Base-by-base conservation (phyloP, 352 stramenopile species). In the Plasmopara viticola region DNA sequence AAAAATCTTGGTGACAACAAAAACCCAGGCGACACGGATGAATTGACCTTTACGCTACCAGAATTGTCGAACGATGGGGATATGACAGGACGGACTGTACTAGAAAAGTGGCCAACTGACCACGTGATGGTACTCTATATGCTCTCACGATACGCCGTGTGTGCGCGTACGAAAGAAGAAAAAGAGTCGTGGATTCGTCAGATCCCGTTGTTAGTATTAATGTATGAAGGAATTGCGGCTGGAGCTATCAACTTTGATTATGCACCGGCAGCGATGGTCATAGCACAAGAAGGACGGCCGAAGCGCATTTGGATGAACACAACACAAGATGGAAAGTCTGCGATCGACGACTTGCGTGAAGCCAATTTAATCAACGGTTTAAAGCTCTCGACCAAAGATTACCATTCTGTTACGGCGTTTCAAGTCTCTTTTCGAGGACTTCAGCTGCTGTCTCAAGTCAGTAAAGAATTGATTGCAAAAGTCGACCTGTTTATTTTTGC, bases 101-200 rank as follows among this genome's bases (percentile, higher is more conserved):
- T 61, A n/a, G 73, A 84, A 47, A 74, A 57, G 18, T 84, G 73
- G 73, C 73, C 74, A 6, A 59, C 53, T 0, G 68, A 82, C 54
- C 66, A 82, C 28, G 58, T 85, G 9, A 82, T 76, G 70, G 33
- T 84, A 31, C 65, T 84, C 9, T 84, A 78, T 56, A 79, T 82
- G 70, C 34, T 75, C 25, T 66, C 71, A 13, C 38, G 62, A 15
- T 65, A 74, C 44, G 48, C 66, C 8, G 55, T 72, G 28, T 55
- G 86, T 51, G 89, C 89, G 0, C 65, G 70, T 30, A 78, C 74
- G 9, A 65, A 76, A 8, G 73, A 94, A 6, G 84, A 96, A 39
- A 94, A 94, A 33, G 91, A 97, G 62, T 72, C 88, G 53, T 98
- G 94, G 94, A 88, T 98, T 42, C 79, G 92, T 15, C 96, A 97